Conservation (phyloP, 768 basidiomycete genomes). For the Naganishia friedmannii region DNA sequence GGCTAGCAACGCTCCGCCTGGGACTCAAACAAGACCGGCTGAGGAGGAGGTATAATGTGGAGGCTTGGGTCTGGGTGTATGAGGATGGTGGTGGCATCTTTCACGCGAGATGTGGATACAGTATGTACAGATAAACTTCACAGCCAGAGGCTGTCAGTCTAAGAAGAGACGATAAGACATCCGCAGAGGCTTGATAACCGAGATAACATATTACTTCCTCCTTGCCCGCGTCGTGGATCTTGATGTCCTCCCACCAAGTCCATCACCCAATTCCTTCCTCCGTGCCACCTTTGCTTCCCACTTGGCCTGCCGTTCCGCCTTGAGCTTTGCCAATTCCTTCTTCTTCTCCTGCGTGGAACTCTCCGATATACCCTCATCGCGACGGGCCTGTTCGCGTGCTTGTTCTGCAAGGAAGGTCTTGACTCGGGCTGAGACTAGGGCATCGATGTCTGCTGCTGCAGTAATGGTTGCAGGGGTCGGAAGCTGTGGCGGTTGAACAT, state of each 20-base stretch:
- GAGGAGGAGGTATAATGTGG: neutral
- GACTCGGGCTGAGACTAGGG: constrained; percentile 3
- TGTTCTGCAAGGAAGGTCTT: constrained; percentile 21
- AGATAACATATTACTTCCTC: neutral
- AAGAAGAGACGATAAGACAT: neutral
- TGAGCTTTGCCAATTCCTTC: constrained; percentile 7
- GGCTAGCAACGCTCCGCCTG: constrained; percentile 18
- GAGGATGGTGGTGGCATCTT: neutral
- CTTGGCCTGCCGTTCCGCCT: constrained; percentile 24
- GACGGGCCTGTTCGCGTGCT: neutral
- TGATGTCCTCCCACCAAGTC: neutral
- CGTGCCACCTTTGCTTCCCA: constrained; percentile 25
- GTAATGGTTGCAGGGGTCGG: neutral
- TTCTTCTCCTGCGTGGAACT: constrained; percentile 32
- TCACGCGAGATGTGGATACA: neutral
- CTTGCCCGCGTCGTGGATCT: neutral
- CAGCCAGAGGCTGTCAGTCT: neutral
- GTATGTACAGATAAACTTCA: too few relatives aligned
- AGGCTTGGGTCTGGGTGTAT: neutral
- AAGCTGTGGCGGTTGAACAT: neutral
- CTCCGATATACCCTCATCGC: constrained; percentile 24
- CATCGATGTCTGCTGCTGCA: constrained; percentile 11
- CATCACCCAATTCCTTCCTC: neutral
- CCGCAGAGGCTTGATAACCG: neutral
- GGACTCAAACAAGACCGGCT: neutral